Percentiles rank a stretch among this genome's conserved stretches.
phyloP scores from a whole-genome alignment of 176 grass and related monocot genomes.

The Rhynchospora tenuis region DNA sequence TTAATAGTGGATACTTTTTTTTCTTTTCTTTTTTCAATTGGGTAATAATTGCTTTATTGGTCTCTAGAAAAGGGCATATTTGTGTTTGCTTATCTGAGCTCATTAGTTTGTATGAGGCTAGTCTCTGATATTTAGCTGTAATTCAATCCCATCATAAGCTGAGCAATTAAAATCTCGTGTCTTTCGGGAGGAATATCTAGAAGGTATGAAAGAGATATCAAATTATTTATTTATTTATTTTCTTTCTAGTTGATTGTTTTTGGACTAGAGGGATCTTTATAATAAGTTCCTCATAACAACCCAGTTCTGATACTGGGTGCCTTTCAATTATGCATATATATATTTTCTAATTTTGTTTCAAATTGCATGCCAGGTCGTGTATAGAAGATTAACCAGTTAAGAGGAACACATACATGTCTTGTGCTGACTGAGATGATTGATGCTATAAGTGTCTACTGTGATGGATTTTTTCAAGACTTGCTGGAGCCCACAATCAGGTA shows the following conservation, averaged over 20 bases:
- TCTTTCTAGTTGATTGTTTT: not conserved
- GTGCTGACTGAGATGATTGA: constrained; percentile 49
- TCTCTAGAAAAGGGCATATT: not conserved
- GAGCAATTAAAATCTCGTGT: constrained; percentile 6
- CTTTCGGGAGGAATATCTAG: constrained; percentile 2
- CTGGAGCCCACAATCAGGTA: constrained; percentile 47
- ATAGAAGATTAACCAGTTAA: constrained; percentile 5
- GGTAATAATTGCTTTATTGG: constrained; percentile 25
- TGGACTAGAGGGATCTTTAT: constrained; percentile 4
- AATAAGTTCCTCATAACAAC: not conserved
- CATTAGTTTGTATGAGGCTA: constrained; percentile 19
- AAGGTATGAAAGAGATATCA: not conserved
- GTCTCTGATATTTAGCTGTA: constrained; percentile 16
- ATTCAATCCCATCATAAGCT: not conserved
- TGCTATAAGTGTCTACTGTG: constrained; percentile 27
- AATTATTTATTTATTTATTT: not conserved
- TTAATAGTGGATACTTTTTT: constrained; percentile 33
- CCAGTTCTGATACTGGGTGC: not conserved
- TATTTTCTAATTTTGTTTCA: not conserved
- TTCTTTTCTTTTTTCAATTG: constrained; percentile 22
- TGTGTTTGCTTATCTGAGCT: not conserved
- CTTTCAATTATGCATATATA: constrained; percentile 7
- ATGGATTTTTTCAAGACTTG: constrained; percentile 77
- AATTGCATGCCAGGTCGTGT: not conserved
- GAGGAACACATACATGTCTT: not conserved